Conservation (phyloP, 2,329 filamentous ascomycete genomes). For the Cladosporium colombiae region DNA sequence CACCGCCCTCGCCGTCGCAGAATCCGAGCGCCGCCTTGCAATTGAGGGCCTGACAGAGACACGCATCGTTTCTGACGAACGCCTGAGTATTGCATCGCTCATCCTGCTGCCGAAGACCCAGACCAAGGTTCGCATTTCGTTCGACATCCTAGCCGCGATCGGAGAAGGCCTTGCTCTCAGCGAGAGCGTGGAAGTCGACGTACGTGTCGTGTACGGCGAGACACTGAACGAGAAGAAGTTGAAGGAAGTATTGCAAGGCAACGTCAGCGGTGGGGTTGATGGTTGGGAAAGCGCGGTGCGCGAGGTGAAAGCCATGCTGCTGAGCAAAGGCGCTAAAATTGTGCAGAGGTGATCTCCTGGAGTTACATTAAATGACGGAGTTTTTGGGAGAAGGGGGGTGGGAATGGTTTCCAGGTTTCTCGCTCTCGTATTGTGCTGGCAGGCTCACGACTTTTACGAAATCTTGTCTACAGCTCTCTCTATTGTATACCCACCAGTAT, state of each 20-base stretch:
- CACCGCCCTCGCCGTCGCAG: conserved; percentile 59
- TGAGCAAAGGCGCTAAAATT: conserved; percentile 21
- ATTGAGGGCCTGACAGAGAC: conserved; percentile 66
- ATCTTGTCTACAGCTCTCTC: not conserved
- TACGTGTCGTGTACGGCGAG: conserved; percentile 73
- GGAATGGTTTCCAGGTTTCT: not conserved
- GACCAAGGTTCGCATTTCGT: conserved; percentile 66
- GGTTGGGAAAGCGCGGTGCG: conserved; percentile 47
- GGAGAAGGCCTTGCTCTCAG: conserved; percentile 56
- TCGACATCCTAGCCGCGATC: conserved; percentile 55
- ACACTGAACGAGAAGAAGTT: conserved; percentile 75
- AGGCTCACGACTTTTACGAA: not conserved
- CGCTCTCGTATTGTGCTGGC: not conserved
- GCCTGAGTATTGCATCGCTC: conserved; percentile 61
- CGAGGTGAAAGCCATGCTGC: conserved; percentile 47
- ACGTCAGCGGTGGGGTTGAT: conserved; percentile 46
- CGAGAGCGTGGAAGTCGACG: conserved; percentile 45
- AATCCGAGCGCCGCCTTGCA: conserved; percentile 63
- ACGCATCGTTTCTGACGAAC: conserved; percentile 64
- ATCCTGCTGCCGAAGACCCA: conserved; percentile 65
- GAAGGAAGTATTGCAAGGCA: conserved; percentile 65
- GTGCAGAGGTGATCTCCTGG: conserved; percentile 10
- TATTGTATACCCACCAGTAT: not conserved
- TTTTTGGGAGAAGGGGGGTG: not conserved
- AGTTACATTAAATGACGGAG: not conserved